Base-by-base conservation (phyloP, 129 eudicot genomes). In the Silybum marianum region DNA sequence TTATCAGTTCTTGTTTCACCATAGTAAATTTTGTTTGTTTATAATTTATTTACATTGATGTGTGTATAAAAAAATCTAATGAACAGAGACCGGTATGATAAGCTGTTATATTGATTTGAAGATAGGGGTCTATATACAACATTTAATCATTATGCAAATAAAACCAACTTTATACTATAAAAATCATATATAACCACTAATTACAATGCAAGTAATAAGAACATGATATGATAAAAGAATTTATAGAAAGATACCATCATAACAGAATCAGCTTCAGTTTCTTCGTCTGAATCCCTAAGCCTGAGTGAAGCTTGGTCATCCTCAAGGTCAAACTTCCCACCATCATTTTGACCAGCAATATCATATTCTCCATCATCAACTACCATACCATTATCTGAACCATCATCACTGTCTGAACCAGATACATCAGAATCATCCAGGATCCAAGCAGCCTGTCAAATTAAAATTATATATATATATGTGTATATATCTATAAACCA, bases 361-460 rank as follows among this genome's bases (percentile, higher is more conserved):
- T 78, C 86, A 65, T 70, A 69, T 16, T 87, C 93, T 24, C 85
- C 78, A 30, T 87, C 97, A 82, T 91, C 93, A 82, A 93, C 76
- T 26, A 90, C 89, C 97, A 91, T 91, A 71, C 86, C 98, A 77
- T 93, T 90, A 38, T 93, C 90, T 80, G 76, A 90, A 79, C 87
- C 91, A 72, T 72, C 92, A 72, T 86, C 90, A 82, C 78, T 75
- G 67, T 87, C 97, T 48, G 90, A 36, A 76, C 73, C 85, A 30
- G 93, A 93, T 42, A 76, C 91, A 76, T 93, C 98, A 28, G 98
- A 91, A 82, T 91, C 98, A 81, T 96, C 97, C 62, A 93, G 87
- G 26, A 93, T 93, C 99, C 99, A 96, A 62, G 98, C 97, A 82
- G 99, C 98, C 99, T 96, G 90, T 28, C 81, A 81, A 81, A 71